Conservation (phyloP, 345 rosid species). For the Aquilaria sinensis region DNA sequence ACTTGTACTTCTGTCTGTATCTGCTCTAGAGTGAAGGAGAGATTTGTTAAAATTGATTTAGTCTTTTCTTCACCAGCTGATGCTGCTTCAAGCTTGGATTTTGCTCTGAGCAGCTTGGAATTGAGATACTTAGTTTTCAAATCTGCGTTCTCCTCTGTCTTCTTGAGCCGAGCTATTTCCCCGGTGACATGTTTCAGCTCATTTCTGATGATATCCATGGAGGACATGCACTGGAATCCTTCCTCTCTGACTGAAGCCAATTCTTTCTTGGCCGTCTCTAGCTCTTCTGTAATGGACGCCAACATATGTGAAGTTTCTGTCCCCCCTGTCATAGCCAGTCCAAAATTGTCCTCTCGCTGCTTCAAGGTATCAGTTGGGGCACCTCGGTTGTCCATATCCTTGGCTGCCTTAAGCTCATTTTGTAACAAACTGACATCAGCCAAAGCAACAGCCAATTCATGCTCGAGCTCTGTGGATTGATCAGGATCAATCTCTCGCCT, state of each 20-base stretch:
- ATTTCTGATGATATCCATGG: conserved; percentile 54
- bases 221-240: conserved; percentile 43
- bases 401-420: conserved; percentile 44
- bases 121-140: conserved; percentile 39
- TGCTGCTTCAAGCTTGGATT: conserved; percentile 42
- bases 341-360: conserved; percentile 10
- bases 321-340: conserved; percentile 11
- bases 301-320: conserved; percentile 21
- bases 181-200: conserved; percentile 38
- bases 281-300: conserved; percentile 36
- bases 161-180: conserved; percentile 40
- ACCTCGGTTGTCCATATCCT: conserved; percentile 32
- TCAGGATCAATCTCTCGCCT: conserved; percentile 18
- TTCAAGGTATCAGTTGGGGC: conserved; percentile 25
- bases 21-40: conserved; percentile 44
- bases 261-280: conserved; percentile 55
- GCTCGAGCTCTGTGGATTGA: conserved; percentile 36
- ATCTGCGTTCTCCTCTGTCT: conserved; percentile 40
- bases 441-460: conserved; percentile 41
- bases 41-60: conserved; percentile 32
- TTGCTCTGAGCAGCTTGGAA: conserved; percentile 59
- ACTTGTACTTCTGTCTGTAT: conserved; percentile 45
- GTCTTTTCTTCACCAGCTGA: conserved; percentile 47
- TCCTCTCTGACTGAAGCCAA: conserved; percentile 40
- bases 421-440: conserved; percentile 46